A percentile compares a stretch with the other conserved stretches of the same genome.
phyloP scores from a whole-genome alignment of 768 basidiomycete species.

The Arthromyces matolae region DNA sequence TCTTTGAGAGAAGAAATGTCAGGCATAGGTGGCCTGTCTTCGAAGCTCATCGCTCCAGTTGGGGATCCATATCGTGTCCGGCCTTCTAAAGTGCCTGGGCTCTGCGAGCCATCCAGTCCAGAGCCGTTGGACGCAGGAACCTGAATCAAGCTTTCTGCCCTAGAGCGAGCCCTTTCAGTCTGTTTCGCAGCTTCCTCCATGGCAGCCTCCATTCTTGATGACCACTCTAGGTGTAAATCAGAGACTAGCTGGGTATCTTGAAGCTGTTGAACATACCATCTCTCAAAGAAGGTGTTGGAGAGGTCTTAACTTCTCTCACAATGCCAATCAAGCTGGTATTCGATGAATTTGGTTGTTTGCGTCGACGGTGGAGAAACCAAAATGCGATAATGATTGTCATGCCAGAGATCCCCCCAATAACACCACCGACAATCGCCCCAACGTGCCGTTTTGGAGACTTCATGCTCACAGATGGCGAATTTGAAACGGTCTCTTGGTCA shows the following conservation, averaged over 20 bases:
- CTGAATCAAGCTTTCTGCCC: neutral
- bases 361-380: neutral
- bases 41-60: no score
- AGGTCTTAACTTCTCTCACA: neutral
- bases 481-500: no score
- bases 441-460: neutral
- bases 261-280: slow-evolving; percentile 1
- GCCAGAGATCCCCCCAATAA: slow-evolving; percentile 1
- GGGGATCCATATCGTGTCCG: neutral
- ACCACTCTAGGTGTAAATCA: slow-evolving; percentile 1
- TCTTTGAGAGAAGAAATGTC: no score
- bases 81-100: neutral
- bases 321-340: neutral
- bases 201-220: neutral
- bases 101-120: neutral
- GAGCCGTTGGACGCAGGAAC: neutral
- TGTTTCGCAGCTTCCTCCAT: slow-evolving; percentile 6
- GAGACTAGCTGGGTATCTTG: neutral
- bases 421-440: slow-evolving; percentile 9
- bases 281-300: neutral
- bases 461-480: no score
- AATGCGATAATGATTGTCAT: neutral
- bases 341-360: neutral
- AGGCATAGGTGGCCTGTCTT: no score
- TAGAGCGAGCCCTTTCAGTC: slow-evolving; percentile 4